phyloP scores from a whole-genome alignment of 2,329 filamentous ascomycete genomes.

The Fusarium falciforme region DNA sequence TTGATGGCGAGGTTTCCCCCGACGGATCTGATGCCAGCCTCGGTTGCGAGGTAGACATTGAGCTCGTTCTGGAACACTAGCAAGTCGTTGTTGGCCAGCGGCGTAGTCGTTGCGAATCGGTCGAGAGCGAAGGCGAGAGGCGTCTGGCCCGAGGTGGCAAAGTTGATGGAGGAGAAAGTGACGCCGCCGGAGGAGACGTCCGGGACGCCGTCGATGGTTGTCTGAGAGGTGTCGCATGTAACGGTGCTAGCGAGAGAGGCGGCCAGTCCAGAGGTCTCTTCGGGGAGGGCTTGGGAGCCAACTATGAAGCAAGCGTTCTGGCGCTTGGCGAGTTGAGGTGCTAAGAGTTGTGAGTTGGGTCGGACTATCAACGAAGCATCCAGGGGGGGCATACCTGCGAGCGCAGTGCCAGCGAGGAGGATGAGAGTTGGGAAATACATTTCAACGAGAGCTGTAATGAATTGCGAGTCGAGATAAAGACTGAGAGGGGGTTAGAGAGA shows the following conservation, averaged over 20 bases:
- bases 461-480: not conserved
- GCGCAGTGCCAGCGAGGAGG: conserved; percentile 24
- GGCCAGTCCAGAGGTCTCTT: conserved; percentile 59
- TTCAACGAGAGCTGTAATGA: not conserved
- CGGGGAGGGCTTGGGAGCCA: conserved; percentile 61
- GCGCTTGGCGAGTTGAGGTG: conserved; percentile 39
- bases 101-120: conserved; percentile 62
- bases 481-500: not conserved
- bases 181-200: conserved; percentile 64
- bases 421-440: conserved; percentile 38
- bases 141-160: conserved; percentile 58
- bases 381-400: conserved; percentile 29
- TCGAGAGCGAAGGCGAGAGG: conserved; percentile 66
- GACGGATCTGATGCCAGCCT: conserved; percentile 66
- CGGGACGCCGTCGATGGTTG: conserved; percentile 64
- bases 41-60: conserved; percentile 69
- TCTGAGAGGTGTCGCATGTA: conserved; percentile 60
- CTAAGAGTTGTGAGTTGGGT: conserved; percentile 3
- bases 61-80: conserved; percentile 63
- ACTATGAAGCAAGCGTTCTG: conserved; percentile 65
- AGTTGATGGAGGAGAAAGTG: conserved; percentile 67
- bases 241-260: conserved; percentile 55
- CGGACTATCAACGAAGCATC: not conserved
- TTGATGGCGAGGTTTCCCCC: conserved; percentile 67
- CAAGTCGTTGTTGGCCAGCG: conserved; percentile 62